Evolutionary conservation across 495 filamentous ascomycete species (phyloP).

Genomic region (Annulohypoxylon nitens): DNA sequence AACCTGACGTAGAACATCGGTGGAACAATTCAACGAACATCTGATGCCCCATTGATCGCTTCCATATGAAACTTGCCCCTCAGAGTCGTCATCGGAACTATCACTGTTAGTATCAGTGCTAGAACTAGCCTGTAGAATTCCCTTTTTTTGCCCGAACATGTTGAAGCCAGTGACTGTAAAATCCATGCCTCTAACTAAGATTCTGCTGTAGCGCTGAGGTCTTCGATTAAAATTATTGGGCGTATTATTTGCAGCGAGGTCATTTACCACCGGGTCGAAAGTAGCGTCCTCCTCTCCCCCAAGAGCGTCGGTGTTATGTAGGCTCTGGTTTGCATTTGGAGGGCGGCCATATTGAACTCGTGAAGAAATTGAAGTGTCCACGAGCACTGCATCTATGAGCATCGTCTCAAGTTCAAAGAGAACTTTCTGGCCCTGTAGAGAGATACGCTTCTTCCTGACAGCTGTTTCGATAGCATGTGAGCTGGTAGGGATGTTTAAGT

Average conservation of each 20-base stretch:
- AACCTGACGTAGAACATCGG: conserved; percentile 24
- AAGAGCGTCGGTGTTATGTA: conserved; percentile 38
- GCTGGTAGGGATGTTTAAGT: conserved; percentile 70
- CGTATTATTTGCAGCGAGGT: conserved; percentile 60
- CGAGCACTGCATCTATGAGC: conserved; percentile 52
- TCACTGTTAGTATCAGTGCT: neutral
- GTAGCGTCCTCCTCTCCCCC: conserved; percentile 70
- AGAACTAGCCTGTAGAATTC: neutral
- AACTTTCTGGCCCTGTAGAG: conserved; percentile 49
- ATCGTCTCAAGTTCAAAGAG: conserved; percentile 53
- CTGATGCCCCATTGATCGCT: conserved; percentile 71
- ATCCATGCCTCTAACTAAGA: conserved; percentile 60
- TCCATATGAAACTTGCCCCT: conserved; percentile 49
- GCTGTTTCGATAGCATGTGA: conserved; percentile 62
- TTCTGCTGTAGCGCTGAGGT: conserved; percentile 71
- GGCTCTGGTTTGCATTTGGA: conserved; percentile 41
- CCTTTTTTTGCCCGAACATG: conserved; percentile 59
- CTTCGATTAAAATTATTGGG: conserved; percentile 57
- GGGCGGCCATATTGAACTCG: conserved; percentile 51
- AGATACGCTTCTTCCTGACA: conserved; percentile 60
- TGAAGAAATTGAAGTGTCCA: conserved; percentile 60
- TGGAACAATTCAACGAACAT: conserved; percentile 53
- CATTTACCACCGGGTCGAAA: conserved; percentile 66
- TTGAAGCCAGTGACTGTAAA: conserved; percentile 58
- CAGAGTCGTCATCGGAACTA: neutral